phyloP scores from a whole-genome alignment of 78 protist genomes.

The Capsaspora owczarzaki region DNA sequence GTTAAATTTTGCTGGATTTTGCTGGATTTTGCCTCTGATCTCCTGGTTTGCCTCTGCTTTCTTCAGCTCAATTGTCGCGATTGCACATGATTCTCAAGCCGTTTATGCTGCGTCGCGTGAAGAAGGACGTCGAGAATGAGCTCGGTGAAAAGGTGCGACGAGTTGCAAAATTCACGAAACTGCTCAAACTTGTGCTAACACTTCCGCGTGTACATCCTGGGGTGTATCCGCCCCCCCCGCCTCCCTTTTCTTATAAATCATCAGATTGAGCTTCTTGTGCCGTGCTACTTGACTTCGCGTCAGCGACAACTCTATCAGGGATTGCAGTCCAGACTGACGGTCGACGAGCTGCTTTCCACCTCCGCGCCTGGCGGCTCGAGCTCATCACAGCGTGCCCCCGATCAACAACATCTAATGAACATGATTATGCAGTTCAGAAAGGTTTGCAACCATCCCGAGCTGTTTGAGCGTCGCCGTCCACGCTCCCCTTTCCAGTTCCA shows the following conservation, averaged over 20 bases:
- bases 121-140: slow-evolving; percentile 83
- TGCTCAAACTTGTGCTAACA: too few species aligned
- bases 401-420: slow-evolving; percentile 69
- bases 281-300: slow-evolving; percentile 52
- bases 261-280: slow-evolving; percentile 52
- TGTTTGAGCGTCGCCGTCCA: slow-evolving; percentile 60
- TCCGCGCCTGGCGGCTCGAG: neutral
- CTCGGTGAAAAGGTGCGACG: slow-evolving; percentile 65
- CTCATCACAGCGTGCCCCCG: too few species aligned
- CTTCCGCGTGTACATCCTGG: too few species aligned
- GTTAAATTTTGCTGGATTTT: too few species aligned
- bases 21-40: too few species aligned
- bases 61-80: slow-evolving; percentile 50
- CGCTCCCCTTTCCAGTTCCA: neutral
- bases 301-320: slow-evolving; percentile 44
- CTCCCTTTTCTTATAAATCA: too few species aligned
- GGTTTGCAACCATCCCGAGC: slow-evolving; percentile 89
- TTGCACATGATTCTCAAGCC: slow-evolving; percentile 89
- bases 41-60: too few species aligned
- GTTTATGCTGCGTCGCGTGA: slow-evolving; percentile 87
- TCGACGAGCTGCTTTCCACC: slow-evolving; percentile 47
- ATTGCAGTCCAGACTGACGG: slow-evolving; percentile 30
- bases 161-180: too few species aligned
- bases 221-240: too few species aligned
- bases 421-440: slow-evolving; percentile 89